Base-by-base conservation (phyloP, 2,329 filamentous ascomycete genomes). In the Venturia oleaginea region DNA sequence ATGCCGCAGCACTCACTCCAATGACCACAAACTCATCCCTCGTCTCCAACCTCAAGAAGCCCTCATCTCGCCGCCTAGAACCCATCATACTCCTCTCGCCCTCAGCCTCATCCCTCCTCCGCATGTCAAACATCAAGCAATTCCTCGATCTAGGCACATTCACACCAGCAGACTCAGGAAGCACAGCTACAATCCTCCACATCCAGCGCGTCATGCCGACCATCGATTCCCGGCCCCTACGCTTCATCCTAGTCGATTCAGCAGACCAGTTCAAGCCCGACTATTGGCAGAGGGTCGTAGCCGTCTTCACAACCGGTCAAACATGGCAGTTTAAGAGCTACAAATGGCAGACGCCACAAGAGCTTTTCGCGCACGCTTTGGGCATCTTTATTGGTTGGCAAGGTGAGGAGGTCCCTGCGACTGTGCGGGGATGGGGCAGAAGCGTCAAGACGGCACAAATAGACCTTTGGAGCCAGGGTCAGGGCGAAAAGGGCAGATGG, bases 301-400 rank as follows among this genome's bases (percentile, higher is more conserved):
- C 90, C 15, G 92, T 99, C 65, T 97, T 99, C 78, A 99, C 94
- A 0, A 99, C 94, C 0, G 94, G 94, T 40, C 94, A 99, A 78
- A 87, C 89, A 11, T 99, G 94, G 94, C 94, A 99, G 77, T 99
- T 99, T 79, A 96, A 97, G 78, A 90, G 86, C 69, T 99, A 99
- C 83, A 96, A 96, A 77, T 99, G 94, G 91, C 88, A 88, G 69
- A 88, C 89, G 64, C 90, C 94, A 0, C 83, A 86, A 17, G 94
- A 97, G 72, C 81, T 99, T 61, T 99, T 99, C 79, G 86, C 86
- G 69, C 90, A 97, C 72, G 90, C 91, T 2, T 81, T 91, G 17
- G 94, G 94, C 64, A 80, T 99, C 61, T 96, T 91, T 72, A 86
- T 99, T 2, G 94, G 94, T 3, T 97, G 92, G 91, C 85, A 89